Evolutionary conservation across 208 protist species (phyloP).

Genomic region (Trypanosoma vivax): DNA sequence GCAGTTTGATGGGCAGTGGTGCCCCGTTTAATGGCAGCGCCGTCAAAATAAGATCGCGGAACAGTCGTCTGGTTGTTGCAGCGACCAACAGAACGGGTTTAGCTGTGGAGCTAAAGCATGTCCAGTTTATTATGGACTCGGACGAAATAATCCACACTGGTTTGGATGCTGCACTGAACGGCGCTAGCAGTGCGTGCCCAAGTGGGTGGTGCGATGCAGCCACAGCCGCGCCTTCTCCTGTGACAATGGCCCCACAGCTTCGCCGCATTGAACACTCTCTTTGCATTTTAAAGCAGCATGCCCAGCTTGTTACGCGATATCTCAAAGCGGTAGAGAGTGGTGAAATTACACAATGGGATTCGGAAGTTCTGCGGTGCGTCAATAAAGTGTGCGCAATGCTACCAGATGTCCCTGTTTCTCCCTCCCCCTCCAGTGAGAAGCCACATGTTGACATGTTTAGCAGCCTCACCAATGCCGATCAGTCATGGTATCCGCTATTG

Average conservation of each 20-base stretch:
- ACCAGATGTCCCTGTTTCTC: background rate
- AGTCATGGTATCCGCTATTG: background rate
- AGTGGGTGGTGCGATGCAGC: background rate
- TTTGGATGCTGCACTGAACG: conserved; percentile 12
- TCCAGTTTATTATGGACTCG: conserved; percentile 10
- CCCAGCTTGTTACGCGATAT: conserved; percentile 23
- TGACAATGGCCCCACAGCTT: background rate
- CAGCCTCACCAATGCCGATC: background rate
- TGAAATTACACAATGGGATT: background rate
- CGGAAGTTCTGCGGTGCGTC: conserved; percentile 13
- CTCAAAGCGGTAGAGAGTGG: conserved; percentile 13
- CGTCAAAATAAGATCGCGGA: background rate
- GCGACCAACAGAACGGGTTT: background rate
- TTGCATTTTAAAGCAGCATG: conserved; percentile 18
- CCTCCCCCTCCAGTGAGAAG: background rate
- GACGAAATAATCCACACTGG: conserved; percentile 20
- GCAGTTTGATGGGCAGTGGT: background rate
- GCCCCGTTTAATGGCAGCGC: conserved; percentile 6
- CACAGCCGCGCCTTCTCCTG: background rate
- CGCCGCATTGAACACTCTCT: conserved; percentile 17
- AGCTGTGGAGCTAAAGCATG: conserved; percentile 1
- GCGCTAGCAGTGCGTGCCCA: background rate
- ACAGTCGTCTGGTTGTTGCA: too few species aligned
- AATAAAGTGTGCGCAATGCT: conserved; percentile 5
- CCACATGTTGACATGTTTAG: background rate